A percentile compares a stretch with the other conserved stretches of the same genome.
Conservation (phyloP, 768 basidiomycete genomes). For the Macrolepiota dolichaula region DNA sequence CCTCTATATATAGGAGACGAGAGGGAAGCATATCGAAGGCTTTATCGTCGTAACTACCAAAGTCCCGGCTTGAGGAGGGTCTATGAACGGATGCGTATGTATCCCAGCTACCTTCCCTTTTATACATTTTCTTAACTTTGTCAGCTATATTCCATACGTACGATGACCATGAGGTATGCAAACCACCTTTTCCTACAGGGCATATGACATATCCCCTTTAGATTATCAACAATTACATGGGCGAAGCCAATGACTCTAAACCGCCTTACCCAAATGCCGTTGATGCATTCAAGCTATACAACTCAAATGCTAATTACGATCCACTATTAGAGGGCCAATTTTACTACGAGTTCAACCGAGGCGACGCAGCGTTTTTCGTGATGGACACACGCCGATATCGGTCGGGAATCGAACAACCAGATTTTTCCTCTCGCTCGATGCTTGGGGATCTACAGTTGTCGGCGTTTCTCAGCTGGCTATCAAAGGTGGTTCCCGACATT, state of each 20-base stretch:
- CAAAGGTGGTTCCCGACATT: constrained; percentile 32
- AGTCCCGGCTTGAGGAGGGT: constrained; percentile 63
- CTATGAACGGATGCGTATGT: constrained; percentile 68
- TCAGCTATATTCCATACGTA: constrained; percentile 66
- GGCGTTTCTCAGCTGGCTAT: constrained; percentile 62
- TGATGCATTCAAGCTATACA: constrained; percentile 58
- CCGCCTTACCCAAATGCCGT: constrained; percentile 58
- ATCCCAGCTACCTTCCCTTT: background rate
- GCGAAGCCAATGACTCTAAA: constrained; percentile 44
- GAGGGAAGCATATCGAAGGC: constrained; percentile 54
- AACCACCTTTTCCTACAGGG: background rate
- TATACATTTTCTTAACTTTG: constrained; percentile 1
- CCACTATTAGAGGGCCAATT: constrained; percentile 37
- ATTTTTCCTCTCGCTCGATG: constrained; percentile 54
- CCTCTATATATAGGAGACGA: constrained; percentile 57
- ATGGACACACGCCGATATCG: constrained; percentile 68
- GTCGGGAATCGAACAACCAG: constrained; percentile 33
- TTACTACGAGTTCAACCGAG: constrained; percentile 62
- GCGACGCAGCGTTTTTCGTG: constrained; percentile 75
- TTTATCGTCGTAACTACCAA: constrained; percentile 66
- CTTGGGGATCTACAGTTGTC: constrained; percentile 64
- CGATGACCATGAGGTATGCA: constrained; percentile 66
- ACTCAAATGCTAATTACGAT: constrained; percentile 62
- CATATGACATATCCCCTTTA: constrained; percentile 16
- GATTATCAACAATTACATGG: constrained; percentile 69